Evolutionary conservation across 257 asterid genomes (phyloP).

Genomic region (Primulina huaijiensis): DNA sequence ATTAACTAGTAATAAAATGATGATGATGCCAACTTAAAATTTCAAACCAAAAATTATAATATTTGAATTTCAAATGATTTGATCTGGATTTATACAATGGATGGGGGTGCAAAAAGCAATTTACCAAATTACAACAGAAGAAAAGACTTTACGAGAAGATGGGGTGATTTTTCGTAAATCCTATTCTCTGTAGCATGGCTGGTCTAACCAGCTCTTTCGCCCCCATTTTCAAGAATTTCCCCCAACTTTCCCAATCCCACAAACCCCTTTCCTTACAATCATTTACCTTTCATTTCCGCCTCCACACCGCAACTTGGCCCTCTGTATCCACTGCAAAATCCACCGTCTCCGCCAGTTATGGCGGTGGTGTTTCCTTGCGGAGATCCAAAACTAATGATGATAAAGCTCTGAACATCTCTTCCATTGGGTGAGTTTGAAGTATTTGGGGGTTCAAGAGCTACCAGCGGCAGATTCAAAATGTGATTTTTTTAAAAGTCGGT

Average conservation of each 20-base stretch:
- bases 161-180: background rate
- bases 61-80: too few species aligned
- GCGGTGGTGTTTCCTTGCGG: slow-evolving; percentile 48
- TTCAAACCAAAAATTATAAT: too few species aligned
- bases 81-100: background rate
- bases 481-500: too few species aligned
- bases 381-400: slow-evolving; percentile 48
- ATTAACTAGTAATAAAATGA: too few species aligned
- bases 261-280: slow-evolving; percentile 28
- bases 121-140: background rate
- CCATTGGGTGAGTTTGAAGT: slow-evolving; percentile 46
- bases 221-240: slow-evolving; percentile 45
- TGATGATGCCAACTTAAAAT: too few species aligned
- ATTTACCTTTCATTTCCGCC: slow-evolving; percentile 35
- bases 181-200: slow-evolving; percentile 45
- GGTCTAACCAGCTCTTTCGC: slow-evolving; percentile 71
- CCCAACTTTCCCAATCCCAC: slow-evolving; percentile 22
- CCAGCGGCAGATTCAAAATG: background rate
- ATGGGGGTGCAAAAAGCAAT: background rate
- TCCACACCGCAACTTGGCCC: slow-evolving; percentile 28
- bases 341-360: slow-evolving; percentile 59
- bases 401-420: slow-evolving; percentile 64
- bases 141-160: background rate
- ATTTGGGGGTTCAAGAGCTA: background rate
- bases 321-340: slow-evolving; percentile 24